These are phyloP conservation scores for Nigrograna mackinnonii DNA, from an alignment of 2,329 filamentous ascomycete genomes.

Conservation along the genomic window DNA sequence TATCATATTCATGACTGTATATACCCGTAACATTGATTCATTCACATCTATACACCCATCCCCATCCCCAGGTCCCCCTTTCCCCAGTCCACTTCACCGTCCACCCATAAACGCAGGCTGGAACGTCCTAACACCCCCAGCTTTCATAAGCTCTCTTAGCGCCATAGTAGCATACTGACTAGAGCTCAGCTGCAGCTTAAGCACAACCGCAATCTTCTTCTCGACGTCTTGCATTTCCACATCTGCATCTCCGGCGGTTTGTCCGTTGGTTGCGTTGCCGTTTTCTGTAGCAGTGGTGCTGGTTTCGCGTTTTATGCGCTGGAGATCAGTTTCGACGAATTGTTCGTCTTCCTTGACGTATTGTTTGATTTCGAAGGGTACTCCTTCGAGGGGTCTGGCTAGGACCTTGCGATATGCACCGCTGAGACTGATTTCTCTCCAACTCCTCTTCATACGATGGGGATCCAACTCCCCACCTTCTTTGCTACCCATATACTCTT, in stretches of 20 bases:
- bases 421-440: conserved; percentile 85
- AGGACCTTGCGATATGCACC: conserved; percentile 88
- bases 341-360: conserved; percentile 78
- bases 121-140: conserved; percentile 63
- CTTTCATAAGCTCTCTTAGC: conserved; percentile 75
- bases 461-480: conserved; percentile 81
- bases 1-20: too few relatives aligned
- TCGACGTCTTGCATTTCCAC: conserved; percentile 23
- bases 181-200: conserved; percentile 76
- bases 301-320: conserved; percentile 64
- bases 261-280: neutral
- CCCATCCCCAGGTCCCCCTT: too few relatives aligned
- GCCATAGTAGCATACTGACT: conserved; percentile 88
- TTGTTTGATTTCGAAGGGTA: conserved; percentile 69
- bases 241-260: conserved; percentile 10
- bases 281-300: conserved; percentile 3
- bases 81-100: too few relatives aligned
- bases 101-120: conserved; percentile 65
- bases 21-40: too few relatives aligned
- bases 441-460: conserved; percentile 80
- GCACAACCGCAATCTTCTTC: conserved; percentile 66
- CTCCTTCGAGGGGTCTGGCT: conserved; percentile 66
- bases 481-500: conserved; percentile 79
- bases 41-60: too few relatives aligned
- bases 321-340: conserved; percentile 85